A percentile compares a stretch with the other conserved stretches of the same genome.
Conservation (phyloP, 306 rosid species). For the Psophocarpus tetragonolobus region DNA sequence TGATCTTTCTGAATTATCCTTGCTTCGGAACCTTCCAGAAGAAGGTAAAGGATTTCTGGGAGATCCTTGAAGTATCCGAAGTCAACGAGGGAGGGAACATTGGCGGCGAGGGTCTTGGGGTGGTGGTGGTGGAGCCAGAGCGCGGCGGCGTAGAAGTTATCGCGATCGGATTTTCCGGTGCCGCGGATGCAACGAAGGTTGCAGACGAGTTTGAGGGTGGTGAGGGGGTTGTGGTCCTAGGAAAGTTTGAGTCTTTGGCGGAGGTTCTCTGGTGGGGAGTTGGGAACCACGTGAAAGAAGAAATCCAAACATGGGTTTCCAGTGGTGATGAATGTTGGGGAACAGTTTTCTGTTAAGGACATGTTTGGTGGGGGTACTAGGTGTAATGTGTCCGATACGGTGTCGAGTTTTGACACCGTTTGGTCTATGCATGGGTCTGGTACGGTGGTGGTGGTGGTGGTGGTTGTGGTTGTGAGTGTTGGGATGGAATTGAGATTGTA, state of each 20-base stretch:
- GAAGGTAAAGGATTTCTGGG: conserved; percentile 67
- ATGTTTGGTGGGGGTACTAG: background rate
- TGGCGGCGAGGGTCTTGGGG: conserved; percentile 65
- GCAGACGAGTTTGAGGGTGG: conserved; percentile 65
- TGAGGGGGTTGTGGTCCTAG: conserved; percentile 51
- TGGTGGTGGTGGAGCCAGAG: conserved; percentile 60
- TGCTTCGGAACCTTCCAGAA: conserved; percentile 49
- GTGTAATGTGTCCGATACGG: background rate
- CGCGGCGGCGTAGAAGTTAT: conserved; percentile 53
- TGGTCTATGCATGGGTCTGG: conserved; percentile 47
- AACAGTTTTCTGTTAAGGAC: conserved; percentile 44
- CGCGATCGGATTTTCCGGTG: conserved; percentile 61
- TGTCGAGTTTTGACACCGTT: conserved; percentile 48
- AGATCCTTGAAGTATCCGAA: conserved; percentile 79
- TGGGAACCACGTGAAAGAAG: conserved; percentile 65
- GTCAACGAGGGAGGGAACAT: conserved; percentile 51
- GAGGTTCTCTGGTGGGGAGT: conserved; percentile 40
- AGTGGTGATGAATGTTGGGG: conserved; percentile 51
- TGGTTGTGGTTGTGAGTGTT: background rate
- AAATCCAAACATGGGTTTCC: conserved; percentile 69
- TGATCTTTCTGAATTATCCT: conserved; percentile 36
- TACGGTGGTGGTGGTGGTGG: no score
- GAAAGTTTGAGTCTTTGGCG: conserved; percentile 37
- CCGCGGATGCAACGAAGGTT: conserved; percentile 72
- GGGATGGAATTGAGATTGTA: background rate